phyloP scores from a whole-genome alignment of 352 stramenopile genomes.

The Globisporangium viniferum region DNA sequence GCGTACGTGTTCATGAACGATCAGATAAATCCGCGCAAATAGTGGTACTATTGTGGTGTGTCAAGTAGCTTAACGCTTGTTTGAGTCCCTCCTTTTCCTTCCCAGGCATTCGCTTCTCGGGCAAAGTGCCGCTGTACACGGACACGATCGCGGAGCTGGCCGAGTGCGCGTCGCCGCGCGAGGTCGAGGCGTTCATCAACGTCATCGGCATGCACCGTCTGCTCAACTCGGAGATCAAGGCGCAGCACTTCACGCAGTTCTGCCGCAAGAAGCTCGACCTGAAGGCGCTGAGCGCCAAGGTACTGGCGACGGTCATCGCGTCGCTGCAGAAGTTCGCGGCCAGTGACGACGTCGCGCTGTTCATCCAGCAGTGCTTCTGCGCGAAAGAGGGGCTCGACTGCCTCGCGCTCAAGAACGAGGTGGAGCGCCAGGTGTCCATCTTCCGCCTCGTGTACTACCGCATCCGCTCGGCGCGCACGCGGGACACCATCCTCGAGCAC shows the following conservation, averaged over 20 bases:
- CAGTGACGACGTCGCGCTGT: constrained; percentile 43
- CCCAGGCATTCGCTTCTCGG: constrained; percentile 42
- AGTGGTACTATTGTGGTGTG: neutral
- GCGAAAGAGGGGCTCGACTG: constrained; percentile 34
- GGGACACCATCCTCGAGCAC: constrained; percentile 56
- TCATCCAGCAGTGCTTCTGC: constrained; percentile 59
- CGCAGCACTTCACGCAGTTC: constrained; percentile 69
- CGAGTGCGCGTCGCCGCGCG: constrained; percentile 28
- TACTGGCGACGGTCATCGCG: constrained; percentile 50
- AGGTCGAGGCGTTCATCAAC: constrained; percentile 64
- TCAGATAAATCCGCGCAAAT: neutral
- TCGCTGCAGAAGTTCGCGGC: constrained; percentile 54
- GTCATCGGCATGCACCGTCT: constrained; percentile 48
- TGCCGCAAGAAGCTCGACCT: constrained; percentile 40
- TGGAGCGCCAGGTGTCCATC: constrained; percentile 64
- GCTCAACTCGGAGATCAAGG: constrained; percentile 71
- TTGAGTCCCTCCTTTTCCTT: no score
- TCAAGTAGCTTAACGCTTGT: neutral
- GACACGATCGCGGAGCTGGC: constrained; percentile 56
- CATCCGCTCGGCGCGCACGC: constrained; percentile 39
- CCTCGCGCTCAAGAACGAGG: constrained; percentile 60
- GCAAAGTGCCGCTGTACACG: constrained; percentile 65
- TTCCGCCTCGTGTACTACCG: constrained; percentile 70
- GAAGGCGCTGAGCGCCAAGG: constrained; percentile 27
- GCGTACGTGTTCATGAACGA: constrained; percentile 21